Evolutionary conservation across 2,329 filamentous ascomycete genomes (phyloP).

Genomic region (Epichloe typhina): DNA sequence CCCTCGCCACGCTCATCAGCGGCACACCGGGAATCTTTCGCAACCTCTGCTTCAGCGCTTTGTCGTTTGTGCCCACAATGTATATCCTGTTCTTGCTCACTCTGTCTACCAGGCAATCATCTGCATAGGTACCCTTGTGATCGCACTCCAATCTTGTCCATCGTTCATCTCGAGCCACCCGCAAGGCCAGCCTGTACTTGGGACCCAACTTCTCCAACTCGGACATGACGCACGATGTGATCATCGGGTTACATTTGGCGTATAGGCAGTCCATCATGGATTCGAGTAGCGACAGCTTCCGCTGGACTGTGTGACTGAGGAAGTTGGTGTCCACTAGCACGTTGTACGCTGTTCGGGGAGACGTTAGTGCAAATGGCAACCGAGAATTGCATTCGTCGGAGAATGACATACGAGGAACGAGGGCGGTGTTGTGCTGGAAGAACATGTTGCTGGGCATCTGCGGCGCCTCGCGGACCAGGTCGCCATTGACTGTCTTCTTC

Average conservation of each 20-base stretch:
- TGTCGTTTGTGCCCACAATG: constrained; percentile 65
- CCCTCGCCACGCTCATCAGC: constrained; percentile 69
- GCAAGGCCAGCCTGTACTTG: constrained; percentile 75
- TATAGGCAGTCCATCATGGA: constrained; percentile 91
- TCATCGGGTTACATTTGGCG: constrained; percentile 79
- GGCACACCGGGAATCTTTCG: constrained; percentile 58
- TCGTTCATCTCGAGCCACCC: constrained; percentile 78
- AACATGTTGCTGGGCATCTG: constrained; percentile 76
- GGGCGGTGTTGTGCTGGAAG: constrained; percentile 77
- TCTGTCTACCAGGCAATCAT: constrained; percentile 73
- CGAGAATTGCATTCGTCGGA: neutral
- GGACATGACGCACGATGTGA: constrained; percentile 65
- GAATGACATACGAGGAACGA: constrained; percentile 43
- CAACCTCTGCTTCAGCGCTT: constrained; percentile 69
- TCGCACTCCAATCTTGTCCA: constrained; percentile 80
- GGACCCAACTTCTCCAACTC: constrained; percentile 82
- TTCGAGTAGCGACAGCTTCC: constrained; percentile 77
- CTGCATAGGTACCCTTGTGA: constrained; percentile 71
- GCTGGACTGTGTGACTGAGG: constrained; percentile 76
- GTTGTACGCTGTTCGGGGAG: constrained; percentile 14
- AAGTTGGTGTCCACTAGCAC: constrained; percentile 85
- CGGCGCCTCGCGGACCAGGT: constrained; percentile 65
- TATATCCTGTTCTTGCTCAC: constrained; percentile 64
- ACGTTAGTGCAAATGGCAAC: neutral
- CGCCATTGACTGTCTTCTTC: constrained; percentile 40